A percentile compares a stretch with the other conserved stretches of the same genome.
Conservation (phyloP, 2,329 filamentous ascomycete genomes). For the Aspergillus felis region DNA sequence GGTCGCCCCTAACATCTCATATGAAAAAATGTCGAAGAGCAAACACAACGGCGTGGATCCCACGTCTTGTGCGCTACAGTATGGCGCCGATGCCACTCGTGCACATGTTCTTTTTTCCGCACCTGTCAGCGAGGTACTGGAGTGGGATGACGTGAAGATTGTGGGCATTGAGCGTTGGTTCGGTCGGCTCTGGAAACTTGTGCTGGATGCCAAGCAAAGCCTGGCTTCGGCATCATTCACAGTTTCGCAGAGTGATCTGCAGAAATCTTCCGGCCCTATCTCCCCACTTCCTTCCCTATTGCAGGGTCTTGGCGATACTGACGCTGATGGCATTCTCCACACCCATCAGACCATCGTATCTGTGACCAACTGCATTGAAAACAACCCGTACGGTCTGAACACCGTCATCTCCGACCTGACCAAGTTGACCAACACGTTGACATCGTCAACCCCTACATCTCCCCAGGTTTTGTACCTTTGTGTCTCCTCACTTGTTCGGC, state of each 20-base stretch:
- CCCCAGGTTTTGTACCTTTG: conserved; percentile 42
- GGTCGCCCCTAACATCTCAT: conserved; percentile 58
- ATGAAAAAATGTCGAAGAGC: conserved; percentile 93
- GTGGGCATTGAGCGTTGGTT: conserved; percentile 79
- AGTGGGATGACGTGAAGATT: conserved; percentile 85
- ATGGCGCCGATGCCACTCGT: conserved; percentile 78
- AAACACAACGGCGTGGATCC: conserved; percentile 91
- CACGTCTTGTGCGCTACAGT: conserved; percentile 63
- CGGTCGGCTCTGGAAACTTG: conserved; percentile 59
- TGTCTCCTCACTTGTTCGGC: conserved; percentile 58
- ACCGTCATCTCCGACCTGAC: conserved; percentile 81
- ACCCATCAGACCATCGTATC: conserved; percentile 65
- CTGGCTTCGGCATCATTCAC: conserved; percentile 20
- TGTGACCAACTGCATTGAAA: conserved; percentile 65
- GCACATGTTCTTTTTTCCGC: conserved; percentile 89
- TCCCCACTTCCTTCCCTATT: conserved; percentile 24
- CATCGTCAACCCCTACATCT: conserved; percentile 42
- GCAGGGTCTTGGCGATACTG: conserved; percentile 29
- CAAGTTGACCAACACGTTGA: conserved; percentile 68
- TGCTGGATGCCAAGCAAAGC: conserved; percentile 35
- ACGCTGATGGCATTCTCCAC: conserved; percentile 56
- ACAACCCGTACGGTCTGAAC: conserved; percentile 72
- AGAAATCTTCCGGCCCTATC: conserved; percentile 17
- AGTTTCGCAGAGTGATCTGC: conserved; percentile 18
- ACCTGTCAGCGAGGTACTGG: conserved; percentile 74